phyloP scores from a whole-genome alignment of 2,329 filamentous ascomycete species.

The Microsporum ferrugineum region DNA sequence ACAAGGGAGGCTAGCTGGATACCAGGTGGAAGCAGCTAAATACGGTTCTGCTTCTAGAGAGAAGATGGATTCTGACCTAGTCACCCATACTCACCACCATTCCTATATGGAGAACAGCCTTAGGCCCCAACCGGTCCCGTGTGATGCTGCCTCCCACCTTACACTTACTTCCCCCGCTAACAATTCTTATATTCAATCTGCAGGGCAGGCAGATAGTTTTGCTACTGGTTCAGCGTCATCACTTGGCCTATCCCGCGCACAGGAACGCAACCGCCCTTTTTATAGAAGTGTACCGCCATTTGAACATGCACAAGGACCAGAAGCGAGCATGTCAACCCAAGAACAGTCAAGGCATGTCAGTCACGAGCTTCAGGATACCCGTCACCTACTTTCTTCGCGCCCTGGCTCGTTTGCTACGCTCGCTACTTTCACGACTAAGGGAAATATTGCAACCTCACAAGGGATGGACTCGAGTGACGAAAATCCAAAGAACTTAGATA shows the following conservation, averaged over 20 bases:
- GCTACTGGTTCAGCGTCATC: not conserved
- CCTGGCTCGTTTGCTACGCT: constrained; percentile 5
- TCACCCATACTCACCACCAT: not conserved
- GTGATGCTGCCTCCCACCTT: not conserved
- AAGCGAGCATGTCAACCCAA: not conserved
- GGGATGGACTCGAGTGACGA: constrained; percentile 7
- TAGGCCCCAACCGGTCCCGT: not conserved
- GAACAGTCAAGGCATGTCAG: constrained; percentile 1
- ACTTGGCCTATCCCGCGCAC: not conserved
- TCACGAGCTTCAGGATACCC: constrained; percentile 5
- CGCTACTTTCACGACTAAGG: constrained; percentile 8
- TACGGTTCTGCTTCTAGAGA: not conserved
- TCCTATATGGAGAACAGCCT: not conserved
- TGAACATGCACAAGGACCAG: not conserved
- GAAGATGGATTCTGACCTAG: not conserved
- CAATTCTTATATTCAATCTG: not conserved
- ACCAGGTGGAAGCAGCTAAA: not conserved
- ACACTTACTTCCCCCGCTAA: not conserved
- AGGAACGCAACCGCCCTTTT: not conserved
- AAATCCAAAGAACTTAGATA: constrained; percentile 5
- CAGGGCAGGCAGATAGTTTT: not conserved
- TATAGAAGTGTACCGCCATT: not conserved
- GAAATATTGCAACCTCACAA: constrained; percentile 16
- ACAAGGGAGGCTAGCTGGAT: not conserved
- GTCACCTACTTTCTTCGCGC: not conserved